A percentile compares a stretch with the other conserved stretches of the same genome.
phyloP scores from a whole-genome alignment of 2,329 filamentous ascomycete genomes.

The Calonectria pteridis region DNA sequence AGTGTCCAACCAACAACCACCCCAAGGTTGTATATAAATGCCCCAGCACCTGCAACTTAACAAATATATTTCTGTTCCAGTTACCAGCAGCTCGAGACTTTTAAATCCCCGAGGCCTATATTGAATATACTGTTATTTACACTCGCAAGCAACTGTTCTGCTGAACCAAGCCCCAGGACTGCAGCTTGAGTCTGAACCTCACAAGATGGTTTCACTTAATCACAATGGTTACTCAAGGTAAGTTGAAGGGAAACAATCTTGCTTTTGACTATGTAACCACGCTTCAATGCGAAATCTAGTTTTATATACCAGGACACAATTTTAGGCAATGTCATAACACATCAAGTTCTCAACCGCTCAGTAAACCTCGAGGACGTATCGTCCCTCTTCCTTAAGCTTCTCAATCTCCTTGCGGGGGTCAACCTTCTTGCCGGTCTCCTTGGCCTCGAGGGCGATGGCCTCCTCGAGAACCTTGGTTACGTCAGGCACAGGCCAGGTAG shows the following conservation, averaged over 20 bases:
- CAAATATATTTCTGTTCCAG: neutral
- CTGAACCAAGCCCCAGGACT: too few species aligned
- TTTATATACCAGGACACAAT: conserved; percentile 37
- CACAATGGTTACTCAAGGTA: neutral
- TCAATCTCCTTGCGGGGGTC: conserved; percentile 94
- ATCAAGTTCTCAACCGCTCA: conserved; percentile 57
- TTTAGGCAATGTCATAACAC: conserved; percentile 34
- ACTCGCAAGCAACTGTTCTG: neutral
- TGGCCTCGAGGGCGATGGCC: conserved; percentile 83
- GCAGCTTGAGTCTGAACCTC: neutral
- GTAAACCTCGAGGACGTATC: conserved; percentile 98
- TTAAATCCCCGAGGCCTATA: neutral
- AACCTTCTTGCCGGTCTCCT: conserved; percentile 80
- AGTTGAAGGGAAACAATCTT: neutral
- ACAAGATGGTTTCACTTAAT: neutral
- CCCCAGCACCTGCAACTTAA: neutral
- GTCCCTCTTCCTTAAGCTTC: conserved; percentile 91
- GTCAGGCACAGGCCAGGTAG: conserved; percentile 98
- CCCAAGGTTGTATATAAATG: neutral
- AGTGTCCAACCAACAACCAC: neutral
- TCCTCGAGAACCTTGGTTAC: conserved; percentile 95
- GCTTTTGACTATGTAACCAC: conserved; percentile 30
- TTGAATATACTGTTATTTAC: neutral
- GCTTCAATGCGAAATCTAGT: conserved; percentile 41
- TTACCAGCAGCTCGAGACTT: neutral